Evolutionary conservation across 1,139 yeast species (phyloP), one percentile per base, ranked within the genome.

Genomic region (Scheffersomyces parashehatae): DNA sequence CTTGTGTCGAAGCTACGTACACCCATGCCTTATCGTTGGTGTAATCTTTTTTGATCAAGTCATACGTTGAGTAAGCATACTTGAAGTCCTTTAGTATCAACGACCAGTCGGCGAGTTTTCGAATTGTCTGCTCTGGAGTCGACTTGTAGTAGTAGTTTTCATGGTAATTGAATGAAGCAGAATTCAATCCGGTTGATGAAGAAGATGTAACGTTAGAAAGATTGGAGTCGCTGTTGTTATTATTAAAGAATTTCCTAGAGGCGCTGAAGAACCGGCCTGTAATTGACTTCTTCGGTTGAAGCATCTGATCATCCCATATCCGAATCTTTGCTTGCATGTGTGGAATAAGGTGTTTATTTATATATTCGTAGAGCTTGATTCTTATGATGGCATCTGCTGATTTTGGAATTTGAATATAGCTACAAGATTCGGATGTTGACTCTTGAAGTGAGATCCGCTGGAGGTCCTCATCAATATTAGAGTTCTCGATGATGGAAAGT

Each of bases 51-150:
- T 85, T 85, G 33, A 90, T 74, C 45, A 88, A 63, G 48, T 93
- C 98, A 60, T 93, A 93, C 0, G 91, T 85, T 2, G 88, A 75
- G 58, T 87, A 85, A 7, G 98, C 95, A 50, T 83, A 84, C 59
- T 85, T 85, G 70, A 87, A 93, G 65, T 93, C 97, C 37, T 91
- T 81, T 20, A 91, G 68, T 81, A 93, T 88, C 54, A 93, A 80
- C 6, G 93, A 83, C 89, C 96, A 89, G 62, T 93, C 99, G 0
- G 96, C 98, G 35, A 93, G 68, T 57, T 87, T 86, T 40, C 98
- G 70, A 29, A 90, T 73, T 38, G 81, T 76, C 54, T 89, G 88
- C 56, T 90, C 97, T 0, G 86, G 79, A 0, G 91, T 74, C 1
- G 81, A 67, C 39, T 79, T 78, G 42, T 76, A 68, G 59, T 87